Conservation (phyloP, 495 filamentous ascomycete genomes). For the Ramalina intermedia region DNA sequence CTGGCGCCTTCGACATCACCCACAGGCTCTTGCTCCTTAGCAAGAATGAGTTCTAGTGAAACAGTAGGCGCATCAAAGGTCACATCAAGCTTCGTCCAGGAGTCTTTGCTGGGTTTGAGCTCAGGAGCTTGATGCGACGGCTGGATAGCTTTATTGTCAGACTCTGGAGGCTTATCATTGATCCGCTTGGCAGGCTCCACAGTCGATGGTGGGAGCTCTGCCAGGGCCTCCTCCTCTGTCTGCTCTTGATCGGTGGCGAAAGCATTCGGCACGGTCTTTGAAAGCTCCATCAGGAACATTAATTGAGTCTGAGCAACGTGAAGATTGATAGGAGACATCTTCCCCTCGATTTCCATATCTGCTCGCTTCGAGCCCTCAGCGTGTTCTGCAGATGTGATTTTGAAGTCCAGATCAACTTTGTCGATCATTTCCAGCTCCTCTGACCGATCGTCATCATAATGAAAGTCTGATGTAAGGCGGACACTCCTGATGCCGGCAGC, state of each 20-base stretch:
- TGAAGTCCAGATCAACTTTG: constrained; percentile 86
- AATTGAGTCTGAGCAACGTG: constrained; percentile 81
- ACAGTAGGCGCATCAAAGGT: constrained; percentile 80
- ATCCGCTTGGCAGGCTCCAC: constrained; percentile 33
- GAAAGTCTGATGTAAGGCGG: constrained; percentile 74
- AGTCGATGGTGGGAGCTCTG: constrained; percentile 46
- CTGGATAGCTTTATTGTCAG: constrained; percentile 27
- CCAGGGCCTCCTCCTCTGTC: constrained; percentile 44
- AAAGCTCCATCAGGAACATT: constrained; percentile 73
- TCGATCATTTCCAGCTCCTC: constrained; percentile 94
- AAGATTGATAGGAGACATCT: constrained; percentile 83
- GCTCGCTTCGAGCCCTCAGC: constrained; percentile 61
- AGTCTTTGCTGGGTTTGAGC: constrained; percentile 44
- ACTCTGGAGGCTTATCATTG: constrained; percentile 17
- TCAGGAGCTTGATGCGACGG: constrained; percentile 49
- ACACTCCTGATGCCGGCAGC: constrained; percentile 86
- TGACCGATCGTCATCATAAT: constrained; percentile 53
- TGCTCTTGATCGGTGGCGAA: constrained; percentile 64
- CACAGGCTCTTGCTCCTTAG: constrained; percentile 57
- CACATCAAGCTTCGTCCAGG: constrained; percentile 88
- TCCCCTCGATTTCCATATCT: constrained; percentile 81
- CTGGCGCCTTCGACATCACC: constrained; percentile 67
- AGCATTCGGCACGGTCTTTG: constrained; percentile 68
- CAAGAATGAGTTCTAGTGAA: constrained; percentile 74
- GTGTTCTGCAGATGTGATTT: constrained; percentile 81